phyloP scores from a whole-genome alignment of 768 basidiomycete genomes.

The Boletus subparvulus region DNA sequence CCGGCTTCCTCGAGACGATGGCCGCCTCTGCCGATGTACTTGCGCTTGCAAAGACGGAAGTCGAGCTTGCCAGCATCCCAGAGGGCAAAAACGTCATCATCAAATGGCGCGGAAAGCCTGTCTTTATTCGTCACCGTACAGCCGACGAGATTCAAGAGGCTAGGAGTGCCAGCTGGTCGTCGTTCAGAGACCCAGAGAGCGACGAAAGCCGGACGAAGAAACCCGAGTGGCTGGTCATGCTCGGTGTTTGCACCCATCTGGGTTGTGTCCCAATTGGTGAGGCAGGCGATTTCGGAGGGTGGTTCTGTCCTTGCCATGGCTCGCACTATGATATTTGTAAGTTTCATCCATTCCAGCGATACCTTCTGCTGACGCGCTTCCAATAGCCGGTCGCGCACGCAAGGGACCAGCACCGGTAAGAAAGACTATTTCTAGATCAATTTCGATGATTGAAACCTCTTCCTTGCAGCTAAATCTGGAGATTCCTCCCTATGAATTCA shows the following conservation, averaged over 20 bases:
- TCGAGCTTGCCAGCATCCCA: conserved; percentile 85
- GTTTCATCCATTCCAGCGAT: conserved; percentile 27
- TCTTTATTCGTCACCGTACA: conserved; percentile 98
- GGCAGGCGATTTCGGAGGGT: conserved; percentile 96
- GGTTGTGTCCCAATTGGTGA: conserved; percentile 99
- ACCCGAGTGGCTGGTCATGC: conserved; percentile 95
- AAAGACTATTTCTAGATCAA: conserved; percentile 5
- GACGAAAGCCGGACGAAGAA: conserved; percentile 89
- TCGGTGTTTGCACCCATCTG: conserved; percentile 94
- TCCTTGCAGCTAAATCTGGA: conserved; percentile 82
- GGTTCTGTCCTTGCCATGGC: conserved; percentile 99
- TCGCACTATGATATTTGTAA: conserved; percentile 96
- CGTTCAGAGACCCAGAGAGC: conserved; percentile 85
- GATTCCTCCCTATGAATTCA: conserved; percentile 85
- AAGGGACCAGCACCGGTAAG: conserved; percentile 95
- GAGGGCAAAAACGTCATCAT: conserved; percentile 97
- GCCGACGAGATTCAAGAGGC: conserved; percentile 91
- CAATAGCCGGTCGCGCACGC: conserved; percentile 85
- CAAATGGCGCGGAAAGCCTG: conserved; percentile 99
- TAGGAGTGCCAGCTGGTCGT: conserved; percentile 77
- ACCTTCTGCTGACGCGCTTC: conserved; percentile 12
- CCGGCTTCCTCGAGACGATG: conserved; percentile 95
- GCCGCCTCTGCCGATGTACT: conserved; percentile 96
- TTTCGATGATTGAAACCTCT: conserved; percentile 9
- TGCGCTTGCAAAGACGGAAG: conserved; percentile 96